Conservation (phyloP, 2,329 filamentous ascomycete genomes). For the Hymenoscyphus fructigenus region DNA sequence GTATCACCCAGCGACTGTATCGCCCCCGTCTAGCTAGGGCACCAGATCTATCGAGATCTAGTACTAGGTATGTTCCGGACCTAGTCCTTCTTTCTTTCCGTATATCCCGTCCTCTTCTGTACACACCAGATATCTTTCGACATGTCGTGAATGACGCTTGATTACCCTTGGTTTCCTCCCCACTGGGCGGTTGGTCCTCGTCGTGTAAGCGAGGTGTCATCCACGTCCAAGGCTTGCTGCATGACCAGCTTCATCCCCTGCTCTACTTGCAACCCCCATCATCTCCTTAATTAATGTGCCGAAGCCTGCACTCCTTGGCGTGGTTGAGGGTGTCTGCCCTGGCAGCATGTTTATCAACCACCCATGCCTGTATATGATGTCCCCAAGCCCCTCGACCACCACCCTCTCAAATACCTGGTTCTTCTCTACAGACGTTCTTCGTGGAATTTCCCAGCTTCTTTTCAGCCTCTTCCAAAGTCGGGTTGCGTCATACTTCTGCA, state of each 20-base stretch:
- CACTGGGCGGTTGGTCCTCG: slow-evolving; percentile 18
- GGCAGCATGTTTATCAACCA: slow-evolving; percentile 30
- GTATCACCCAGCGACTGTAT: not conserved
- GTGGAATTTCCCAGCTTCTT: slow-evolving; percentile 18
- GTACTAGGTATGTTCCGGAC: slow-evolving; percentile 26
- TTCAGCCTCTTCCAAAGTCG: slow-evolving; percentile 26
- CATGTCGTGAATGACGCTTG: slow-evolving; percentile 21
- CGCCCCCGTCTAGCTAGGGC: not conserved
- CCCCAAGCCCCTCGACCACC: slow-evolving; percentile 29
- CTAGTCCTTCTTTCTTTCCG: slow-evolving; percentile 16
- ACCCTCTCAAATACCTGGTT: slow-evolving; percentile 29
- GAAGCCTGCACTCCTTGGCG: slow-evolving; percentile 27
- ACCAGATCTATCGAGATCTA: not conserved
- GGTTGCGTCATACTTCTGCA: slow-evolving; percentile 26
- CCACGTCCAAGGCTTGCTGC: slow-evolving; percentile 31
- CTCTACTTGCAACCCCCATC: slow-evolving; percentile 25
- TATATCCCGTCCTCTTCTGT: slow-evolving; percentile 15
- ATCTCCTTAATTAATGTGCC: slow-evolving; percentile 34
- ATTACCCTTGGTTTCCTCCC: slow-evolving; percentile 29
- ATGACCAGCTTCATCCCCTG: slow-evolving; percentile 32
- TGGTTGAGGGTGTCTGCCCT: slow-evolving; percentile 15
- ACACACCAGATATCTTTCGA: slow-evolving; percentile 6
- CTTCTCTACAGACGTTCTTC: slow-evolving; percentile 26
- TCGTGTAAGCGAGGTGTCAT: slow-evolving; percentile 31
- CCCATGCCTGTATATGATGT: slow-evolving; percentile 37